Base-by-base conservation (phyloP, 2,329 filamentous ascomycete species). In the Aspergillus fumigatiaffinis region DNA sequence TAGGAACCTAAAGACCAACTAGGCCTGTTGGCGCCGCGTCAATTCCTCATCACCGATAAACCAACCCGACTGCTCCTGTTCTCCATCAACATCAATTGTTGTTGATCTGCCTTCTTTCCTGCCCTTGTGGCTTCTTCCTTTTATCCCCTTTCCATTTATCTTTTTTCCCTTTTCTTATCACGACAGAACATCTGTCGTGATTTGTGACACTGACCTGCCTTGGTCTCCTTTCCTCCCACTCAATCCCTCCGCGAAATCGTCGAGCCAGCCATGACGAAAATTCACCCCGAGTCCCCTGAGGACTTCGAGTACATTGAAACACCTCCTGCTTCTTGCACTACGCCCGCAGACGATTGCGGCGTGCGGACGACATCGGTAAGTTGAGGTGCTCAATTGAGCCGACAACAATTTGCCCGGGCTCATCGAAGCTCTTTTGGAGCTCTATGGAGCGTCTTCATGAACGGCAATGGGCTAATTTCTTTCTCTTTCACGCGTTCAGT, bases 291-390 rank as follows among this genome's bases (percentile, higher is more conserved):
- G 74, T 77, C 76, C 67, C 70, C 66, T 21, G 76, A 78, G 66
- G 78, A 79, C 69, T 79, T 79, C 68, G 78, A 80, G 68, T 80
- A 78, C 67, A 78, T 87, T 62, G 78, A 85, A 67, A 88, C 85
- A 67, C 85, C 85, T 59, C 75, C 81, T 63, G 84, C 83, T 63
- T 76, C 81, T 51, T 76, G 80, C 59, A 76, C 77, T 58, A 77
- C 80, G 51, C 78, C 82, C 56, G 69, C 76, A 51, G 79, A 81
- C 54, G 77, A 85, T 63, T 86, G 80, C 69, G 85, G 85, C 68
- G 85, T 88, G 54, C 77, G 80, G 65, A 85, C 82, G 44, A 87
- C 85, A 53, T 77, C 80, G 64, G 85, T 87, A 77, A 66, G 82
- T 73, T 61, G 12, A 29, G 58, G 53, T 49, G 53, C 29, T 50